Base-by-base conservation (phyloP, 2,329 filamentous ascomycete species). In the Samsoniella hepiali region DNA sequence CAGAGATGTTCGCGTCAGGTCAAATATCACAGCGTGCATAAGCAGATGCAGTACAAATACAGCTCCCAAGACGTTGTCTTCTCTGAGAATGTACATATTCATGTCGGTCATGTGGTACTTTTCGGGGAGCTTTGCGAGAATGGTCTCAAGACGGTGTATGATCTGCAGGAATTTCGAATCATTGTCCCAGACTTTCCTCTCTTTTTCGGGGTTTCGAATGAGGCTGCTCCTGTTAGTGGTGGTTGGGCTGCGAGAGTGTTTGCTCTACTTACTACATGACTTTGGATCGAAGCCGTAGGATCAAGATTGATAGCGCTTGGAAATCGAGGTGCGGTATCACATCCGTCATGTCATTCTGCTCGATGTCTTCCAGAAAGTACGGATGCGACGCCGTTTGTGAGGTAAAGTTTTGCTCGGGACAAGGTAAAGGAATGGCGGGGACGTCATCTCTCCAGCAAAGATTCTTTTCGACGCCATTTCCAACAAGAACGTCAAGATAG, bases 31-130 rank as follows among this genome's bases (percentile, higher is more conserved):
- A 10, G 69, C 65, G 51, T 72, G 68, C 36, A 70, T 68, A 5
- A 69, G 58, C 36, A 72, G 66, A 57, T 72, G 68, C 10, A 72
- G 63, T 15, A 67, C 63, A 40, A 70, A 71, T 15, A 70, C 65
- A n/a, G 66, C 67, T 15, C 68, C 68, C 10, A 68, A 44, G 13
- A 67, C 64, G 22, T 65, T 65, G 11, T 60, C 44, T 11, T 67
- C 66, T 63, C 68, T 65, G 50, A 68, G 66, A 36, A 67, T 62
- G 49, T 69, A 67, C 34, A 66, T 64, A 32, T 69, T 70, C 10
- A 66, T 36, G 34, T 70, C 67, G 13, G 59, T 67, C 17, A 72
- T 51, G 11, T 63, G 58, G 50, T 71, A 69, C 31, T 66, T 63
- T 55, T 66, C 63, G 5, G 69, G 70, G 9, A 71, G 57, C 44